phyloP scores from a whole-genome alignment of 192 early-diverging fungal species.

The Coemansia sp. region DNA sequence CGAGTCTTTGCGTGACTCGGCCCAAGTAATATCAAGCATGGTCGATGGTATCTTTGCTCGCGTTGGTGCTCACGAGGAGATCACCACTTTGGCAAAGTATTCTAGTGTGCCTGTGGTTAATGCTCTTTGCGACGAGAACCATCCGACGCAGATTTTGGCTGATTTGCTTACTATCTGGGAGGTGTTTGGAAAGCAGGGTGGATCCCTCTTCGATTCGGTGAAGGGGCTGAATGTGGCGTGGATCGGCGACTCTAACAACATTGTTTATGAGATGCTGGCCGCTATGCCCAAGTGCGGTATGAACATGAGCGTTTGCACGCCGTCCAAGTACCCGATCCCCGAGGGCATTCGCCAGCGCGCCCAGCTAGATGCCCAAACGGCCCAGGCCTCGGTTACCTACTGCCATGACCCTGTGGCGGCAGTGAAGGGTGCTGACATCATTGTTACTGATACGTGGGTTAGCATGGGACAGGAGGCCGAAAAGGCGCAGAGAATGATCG shows the following conservation, averaged over 20 bases:
- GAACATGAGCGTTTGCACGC: constrained; percentile 78
- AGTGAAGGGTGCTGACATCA: constrained; percentile 75
- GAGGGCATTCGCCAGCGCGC: constrained; percentile 70
- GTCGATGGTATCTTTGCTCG: constrained; percentile 94
- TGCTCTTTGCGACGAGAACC: constrained; percentile 90
- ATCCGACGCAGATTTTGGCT: constrained; percentile 96
- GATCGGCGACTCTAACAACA: constrained; percentile 99
- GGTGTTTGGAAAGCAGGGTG: constrained; percentile 27
- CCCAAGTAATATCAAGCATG: constrained; percentile 93
- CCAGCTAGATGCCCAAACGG: constrained; percentile 56
- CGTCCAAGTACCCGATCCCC: constrained; percentile 75
- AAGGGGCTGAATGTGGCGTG: constrained; percentile 84
- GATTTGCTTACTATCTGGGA: constrained; percentile 97
- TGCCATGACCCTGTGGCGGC: constrained; percentile 76
- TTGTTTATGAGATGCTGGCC: constrained; percentile 85
- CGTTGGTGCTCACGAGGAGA: constrained; percentile 84
- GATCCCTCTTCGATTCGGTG: constrained; percentile 47
- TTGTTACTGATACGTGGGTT: constrained; percentile 99
- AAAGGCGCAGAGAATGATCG: constrained; percentile 74
- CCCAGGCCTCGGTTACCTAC: constrained; percentile 54
- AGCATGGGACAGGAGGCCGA: constrained; percentile 98
- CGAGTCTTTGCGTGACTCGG: constrained; percentile 87
- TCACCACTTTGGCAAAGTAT: constrained; percentile 83
- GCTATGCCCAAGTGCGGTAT: constrained; percentile 88
- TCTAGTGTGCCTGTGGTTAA: constrained; percentile 94